A percentile compares a stretch with the other conserved stretches of the same genome.
phyloP scores from a whole-genome alignment of 176 grass and related monocot genomes.

The Echinochloa phyllopogon region DNA sequence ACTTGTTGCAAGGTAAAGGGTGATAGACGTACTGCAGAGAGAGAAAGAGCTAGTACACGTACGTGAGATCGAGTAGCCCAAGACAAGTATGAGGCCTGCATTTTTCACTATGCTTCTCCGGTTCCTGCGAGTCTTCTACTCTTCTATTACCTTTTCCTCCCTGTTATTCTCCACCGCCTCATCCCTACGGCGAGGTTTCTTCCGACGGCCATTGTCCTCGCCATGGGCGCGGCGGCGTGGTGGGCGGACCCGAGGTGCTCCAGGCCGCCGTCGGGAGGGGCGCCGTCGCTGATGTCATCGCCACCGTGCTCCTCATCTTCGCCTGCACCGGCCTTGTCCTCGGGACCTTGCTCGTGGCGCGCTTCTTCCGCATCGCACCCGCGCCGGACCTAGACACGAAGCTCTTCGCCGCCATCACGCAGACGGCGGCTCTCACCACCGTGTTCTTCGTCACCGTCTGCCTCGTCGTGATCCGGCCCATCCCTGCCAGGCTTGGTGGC shows the following conservation, averaged over 20 bases:
- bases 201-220: neutral
- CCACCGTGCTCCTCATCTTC: neutral
- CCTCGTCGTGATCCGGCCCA: neutral
- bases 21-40: too few relatives aligned
- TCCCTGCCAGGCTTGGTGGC: neutral
- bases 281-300: neutral
- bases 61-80: too few relatives aligned
- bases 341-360: neutral
- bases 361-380: neutral
- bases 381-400: neutral
- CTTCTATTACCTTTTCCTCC: too few relatives aligned
- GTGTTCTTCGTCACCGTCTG: neutral
- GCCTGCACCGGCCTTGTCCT: neutral
- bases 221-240: neutral
- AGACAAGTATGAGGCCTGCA: too few relatives aligned
- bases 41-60: too few relatives aligned
- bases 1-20: too few relatives aligned
- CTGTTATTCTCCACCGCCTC: neutral
- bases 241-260: neutral
- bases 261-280: neutral
- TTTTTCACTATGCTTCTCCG: too few relatives aligned
- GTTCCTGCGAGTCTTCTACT: too few relatives aligned
- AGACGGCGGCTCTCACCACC: neutral
- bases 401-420: neutral
- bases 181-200: neutral